Base-by-base conservation (phyloP, 805 yeast genomes). In the Cyberlindnera nakhonratchasimensis region DNA sequence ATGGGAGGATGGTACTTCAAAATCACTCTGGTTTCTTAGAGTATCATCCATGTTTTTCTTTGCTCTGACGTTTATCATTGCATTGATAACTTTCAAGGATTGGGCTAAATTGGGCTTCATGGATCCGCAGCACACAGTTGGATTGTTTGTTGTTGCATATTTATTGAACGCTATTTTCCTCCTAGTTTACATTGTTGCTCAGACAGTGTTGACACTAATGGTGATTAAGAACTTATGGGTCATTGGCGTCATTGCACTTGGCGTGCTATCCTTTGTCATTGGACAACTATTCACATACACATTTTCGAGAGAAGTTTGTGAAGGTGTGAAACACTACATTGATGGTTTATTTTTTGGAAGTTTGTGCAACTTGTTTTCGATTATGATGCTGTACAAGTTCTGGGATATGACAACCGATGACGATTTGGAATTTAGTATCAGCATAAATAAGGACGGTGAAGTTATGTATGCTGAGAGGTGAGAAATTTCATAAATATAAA, bases 331-430 rank as follows among this genome's bases (percentile, higher is more conserved):
- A 29, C 99, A 93, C 64, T 93, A 91, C 61, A 72, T 88, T 18
- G 99, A 91, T 58, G 98, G 98, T 1, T 63, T 88, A 23, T 83
- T 91, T 57, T 87, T 90, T 57, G 93, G 88, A 24, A 76, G 93
- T 20, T 55, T 88, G 26, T 77, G 96, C 58, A 87, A 87, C 59
- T 59, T 88, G 37, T 84, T 88, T 55, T 75, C 95, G 4, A 67
- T 85, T 42, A 89, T 93, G 96, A 91, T 93, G 98, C 72, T 91
- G 39, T 91, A 89, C 70, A 90, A 93, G 65, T 87, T 80, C 53
- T 91, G 98, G 96, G 97, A 90, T 58, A 88, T 90, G 75, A 82
- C 91, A 39, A 93, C 98, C 11, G 80, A 82, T 43, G 98, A 91
- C 57, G 98, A 93, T 62, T 79, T 91, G 54, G 99, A 91, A 65